phyloP scores from a whole-genome alignment of 352 stramenopile species.

The Globisporangium paddicum region DNA sequence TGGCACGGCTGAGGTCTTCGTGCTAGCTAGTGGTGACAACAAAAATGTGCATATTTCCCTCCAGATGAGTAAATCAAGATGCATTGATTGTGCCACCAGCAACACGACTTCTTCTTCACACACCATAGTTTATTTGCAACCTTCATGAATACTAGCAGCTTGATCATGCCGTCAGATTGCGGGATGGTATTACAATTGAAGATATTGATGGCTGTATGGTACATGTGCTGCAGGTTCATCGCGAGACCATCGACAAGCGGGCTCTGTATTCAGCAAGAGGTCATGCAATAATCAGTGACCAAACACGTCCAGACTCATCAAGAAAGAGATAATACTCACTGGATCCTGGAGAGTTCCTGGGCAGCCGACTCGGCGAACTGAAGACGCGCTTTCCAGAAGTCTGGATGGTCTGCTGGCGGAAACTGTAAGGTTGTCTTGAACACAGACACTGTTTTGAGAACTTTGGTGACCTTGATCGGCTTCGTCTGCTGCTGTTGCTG shows the following conservation, averaged over 20 bases:
- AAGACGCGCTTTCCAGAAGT: conserved; percentile 15
- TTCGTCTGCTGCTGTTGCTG: neutral
- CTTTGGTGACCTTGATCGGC: neutral
- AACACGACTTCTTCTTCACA: no score
- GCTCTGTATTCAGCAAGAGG: neutral
- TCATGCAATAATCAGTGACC: neutral
- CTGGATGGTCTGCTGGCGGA: conserved; percentile 1
- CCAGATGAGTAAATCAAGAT: no score
- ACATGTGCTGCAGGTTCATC: conserved; percentile 4
- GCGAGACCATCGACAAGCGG: conserved; percentile 7
- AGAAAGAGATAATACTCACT: neutral
- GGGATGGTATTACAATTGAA: no score
- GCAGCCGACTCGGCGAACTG: conserved; percentile 3
- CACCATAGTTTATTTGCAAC: no score
- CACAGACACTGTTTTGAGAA: neutral
- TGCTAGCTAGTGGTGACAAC: no score
- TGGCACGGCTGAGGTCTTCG: no score
- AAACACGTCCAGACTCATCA: neutral
- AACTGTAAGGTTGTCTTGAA: neutral
- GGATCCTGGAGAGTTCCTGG: conserved; percentile 2
- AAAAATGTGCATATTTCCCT: no score
- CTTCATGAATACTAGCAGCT: no score
- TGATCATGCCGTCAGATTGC: no score
- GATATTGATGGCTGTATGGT: neutral
- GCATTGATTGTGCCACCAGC: no score